Base-by-base conservation (phyloP, 202 grass and related monocot genomes). In the Carex sylvatica region DNA sequence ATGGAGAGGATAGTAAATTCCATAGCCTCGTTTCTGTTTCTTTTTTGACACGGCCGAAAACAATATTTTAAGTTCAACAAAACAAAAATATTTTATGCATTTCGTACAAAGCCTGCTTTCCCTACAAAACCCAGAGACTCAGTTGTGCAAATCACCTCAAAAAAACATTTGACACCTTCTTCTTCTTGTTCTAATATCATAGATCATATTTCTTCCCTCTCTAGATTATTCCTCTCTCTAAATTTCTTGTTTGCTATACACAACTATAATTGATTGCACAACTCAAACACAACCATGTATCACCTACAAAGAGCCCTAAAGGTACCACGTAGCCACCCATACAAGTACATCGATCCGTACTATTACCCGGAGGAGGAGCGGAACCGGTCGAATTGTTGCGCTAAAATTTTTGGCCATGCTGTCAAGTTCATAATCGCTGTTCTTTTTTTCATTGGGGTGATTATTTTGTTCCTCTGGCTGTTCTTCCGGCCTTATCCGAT, bases 401-500 rank as follows among this genome's bases (percentile, higher is more conserved):
- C 61, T 87, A 83, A 81, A 0, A 74, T 92, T 79, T 83, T 92
- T 26, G 90, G 90, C 86, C 86, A 88, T 81, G 61, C 90, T 3
- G 82, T 90, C 84, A 90, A 85, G 84, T 76, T 87, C 86, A 66
- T 95, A 51, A 9, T 92, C 54, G 69, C 90, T 0, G 58, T 95
- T 53, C 11, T 74, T 53, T 90, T 95, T 78, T 13, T 6, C 46
- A 15, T 61, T 3, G 93, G 90, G 18, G 19, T 88, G 82, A 13
- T 88, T 11, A 26, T 9, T 10, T 83, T 95, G 80, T 22, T 90
- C 88, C 9, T 88, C 10, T 95, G 89, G 88, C 19, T 95, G 59
- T 18, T 92, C 88, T 95, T 95, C 86, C 80, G 74, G 56, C 93
- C 93, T 1, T 87, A 73, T n/a, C 74, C 86, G 24, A 82, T 92